Evolutionary conservation across 768 basidiomycete species (phyloP).

Genomic region (Termitomyces sp.): DNA sequence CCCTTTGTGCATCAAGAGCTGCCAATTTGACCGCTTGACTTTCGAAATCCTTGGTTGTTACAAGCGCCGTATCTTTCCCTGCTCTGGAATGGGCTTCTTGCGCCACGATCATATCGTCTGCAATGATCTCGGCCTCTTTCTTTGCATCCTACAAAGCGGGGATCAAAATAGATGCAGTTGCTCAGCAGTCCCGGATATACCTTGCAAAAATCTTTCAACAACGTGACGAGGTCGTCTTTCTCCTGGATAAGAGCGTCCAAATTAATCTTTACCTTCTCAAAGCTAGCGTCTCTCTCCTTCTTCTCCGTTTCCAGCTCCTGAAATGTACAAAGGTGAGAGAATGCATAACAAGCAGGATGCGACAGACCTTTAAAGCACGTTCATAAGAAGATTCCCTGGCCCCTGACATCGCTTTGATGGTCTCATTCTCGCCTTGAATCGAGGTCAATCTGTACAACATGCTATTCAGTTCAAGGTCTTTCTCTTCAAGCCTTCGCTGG

Average conservation of each 20-base stretch:
- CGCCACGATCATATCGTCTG: not conserved
- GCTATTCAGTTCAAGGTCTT: too few species aligned
- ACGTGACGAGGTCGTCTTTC: too few species aligned
- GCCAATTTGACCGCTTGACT: not conserved
- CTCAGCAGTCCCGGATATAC: too few species aligned
- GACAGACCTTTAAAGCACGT: not conserved
- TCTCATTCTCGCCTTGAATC: too few species aligned
- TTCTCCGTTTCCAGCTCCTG: not conserved
- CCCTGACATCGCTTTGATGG: not conserved
- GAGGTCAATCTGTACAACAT: too few species aligned
- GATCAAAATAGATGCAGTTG: too few species aligned
- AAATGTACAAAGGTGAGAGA: not conserved
- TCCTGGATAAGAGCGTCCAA: too few species aligned
- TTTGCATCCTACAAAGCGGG: not conserved
- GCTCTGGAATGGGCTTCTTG: not conserved
- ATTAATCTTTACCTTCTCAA: not conserved
- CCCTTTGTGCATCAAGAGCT: not conserved
- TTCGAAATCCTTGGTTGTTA: not conserved
- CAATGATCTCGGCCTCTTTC: not conserved
- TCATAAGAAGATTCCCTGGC: not conserved
- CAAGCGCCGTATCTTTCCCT: too few species aligned
- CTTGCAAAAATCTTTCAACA: too few species aligned
- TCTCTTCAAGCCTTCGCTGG: too few species aligned
- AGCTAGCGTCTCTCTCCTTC: not conserved
- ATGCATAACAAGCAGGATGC: not conserved